Base-by-base conservation (phyloP, 108 stramenopile species). In the Skeletonema menzelii region DNA sequence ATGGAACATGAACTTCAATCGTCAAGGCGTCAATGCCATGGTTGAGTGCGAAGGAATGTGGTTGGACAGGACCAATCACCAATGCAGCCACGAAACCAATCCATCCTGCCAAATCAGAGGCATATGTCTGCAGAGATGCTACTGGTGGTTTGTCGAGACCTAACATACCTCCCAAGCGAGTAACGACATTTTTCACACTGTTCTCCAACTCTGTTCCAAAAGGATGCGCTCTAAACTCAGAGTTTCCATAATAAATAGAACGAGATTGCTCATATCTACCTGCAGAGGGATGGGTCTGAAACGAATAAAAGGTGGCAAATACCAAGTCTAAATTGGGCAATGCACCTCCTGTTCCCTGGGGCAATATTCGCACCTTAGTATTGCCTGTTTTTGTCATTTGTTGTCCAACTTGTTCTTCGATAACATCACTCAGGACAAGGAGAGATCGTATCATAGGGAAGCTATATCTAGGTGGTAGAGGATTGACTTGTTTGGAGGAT, bases 291-390 rank as follows among this genome's bases (percentile, higher is more conserved):
- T 67, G 72, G 19, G 72, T 79, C 55, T 84, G 72, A 15, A 82
- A 67, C 56, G 84, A 70, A 15, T 73, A 22, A 26, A 59, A 44
- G 11, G 82, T 82, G 19, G 90, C 89, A 76, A 89, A 91, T 19
- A 92, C 86, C 49, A 92, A 68, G 79, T 95, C 94, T 58, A 91
- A 65, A 70, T 95, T 95, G 56, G 94, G 94, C 56, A 95, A 68
- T 26, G 82, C 66, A 13, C 94, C 94, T 42, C 84, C 74, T 12
- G 68, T 76, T 28, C 92, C 94, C 38, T 93, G 92, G 30, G 94
- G 86, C 10, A 91, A 55, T 8, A 95, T 80, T 32, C 69, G 69
- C 26, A 86, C 63, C 37, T 85, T 62, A 10, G 19, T 42, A 31
- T 37, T 20, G 8, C 30, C 28, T 7, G 8, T 19, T 26, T 15